These are phyloP conservation scores for Mortierella sp. DNA, from an alignment of 371 early-diverging fungal genomes.

Conservation along the genomic window DNA sequence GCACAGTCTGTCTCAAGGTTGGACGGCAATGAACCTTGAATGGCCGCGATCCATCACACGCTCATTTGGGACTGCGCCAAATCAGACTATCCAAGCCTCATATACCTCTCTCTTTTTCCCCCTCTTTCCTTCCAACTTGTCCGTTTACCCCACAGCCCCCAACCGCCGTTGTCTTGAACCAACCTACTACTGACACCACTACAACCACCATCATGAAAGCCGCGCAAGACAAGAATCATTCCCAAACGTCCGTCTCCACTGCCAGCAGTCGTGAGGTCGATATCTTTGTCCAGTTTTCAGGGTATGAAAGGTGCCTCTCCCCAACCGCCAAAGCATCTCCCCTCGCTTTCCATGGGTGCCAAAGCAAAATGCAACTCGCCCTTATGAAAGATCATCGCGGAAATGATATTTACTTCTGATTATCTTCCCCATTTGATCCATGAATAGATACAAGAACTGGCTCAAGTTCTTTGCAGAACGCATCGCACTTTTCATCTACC, in stretches of 20 bases:
- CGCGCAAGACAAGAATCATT: slow-evolving; percentile 22
- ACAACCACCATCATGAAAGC: slow-evolving; percentile 30
- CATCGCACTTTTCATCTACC: slow-evolving; percentile 39
- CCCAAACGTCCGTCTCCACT: slow-evolving; percentile 26
- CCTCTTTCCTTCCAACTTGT: slow-evolving; percentile 6
- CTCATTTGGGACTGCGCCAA: no score
- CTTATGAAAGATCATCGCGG: no score
- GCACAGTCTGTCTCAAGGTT: no score
- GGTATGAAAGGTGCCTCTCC: slow-evolving; percentile 14
- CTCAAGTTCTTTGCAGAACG: slow-evolving; percentile 49
- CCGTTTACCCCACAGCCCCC: slow-evolving; percentile 1
- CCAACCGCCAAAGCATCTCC: background rate
- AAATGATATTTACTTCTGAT: no score
- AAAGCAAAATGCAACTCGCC: no score
- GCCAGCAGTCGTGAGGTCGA: slow-evolving; percentile 48
- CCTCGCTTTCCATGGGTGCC: background rate
- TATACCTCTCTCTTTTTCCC: no score
- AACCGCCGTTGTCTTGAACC: background rate
- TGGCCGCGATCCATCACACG: no score
- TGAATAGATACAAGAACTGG: slow-evolving; percentile 44
- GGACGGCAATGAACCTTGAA: no score
- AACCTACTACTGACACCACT: background rate
- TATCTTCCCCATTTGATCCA: background rate
- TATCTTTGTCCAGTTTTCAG: slow-evolving; percentile 53
- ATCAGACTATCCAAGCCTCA: no score